phyloP scores from a whole-genome alignment of 257 asterid genomes.

The Primulina eburnea region DNA sequence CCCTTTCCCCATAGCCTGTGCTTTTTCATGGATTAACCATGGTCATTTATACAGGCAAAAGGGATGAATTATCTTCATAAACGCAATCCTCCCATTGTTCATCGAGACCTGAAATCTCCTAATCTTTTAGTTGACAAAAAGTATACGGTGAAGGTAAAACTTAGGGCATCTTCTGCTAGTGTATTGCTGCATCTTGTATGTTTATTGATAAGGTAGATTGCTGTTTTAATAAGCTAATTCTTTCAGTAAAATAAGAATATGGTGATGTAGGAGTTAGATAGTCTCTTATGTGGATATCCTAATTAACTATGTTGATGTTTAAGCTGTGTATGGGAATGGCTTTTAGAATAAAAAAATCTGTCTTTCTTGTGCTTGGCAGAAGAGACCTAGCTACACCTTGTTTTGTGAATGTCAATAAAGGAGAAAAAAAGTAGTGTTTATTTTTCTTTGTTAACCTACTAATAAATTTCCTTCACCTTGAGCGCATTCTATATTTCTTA shows the following conservation, averaged over 20 bases:
- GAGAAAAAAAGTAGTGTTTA: too few species aligned
- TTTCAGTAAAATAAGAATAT: too few species aligned
- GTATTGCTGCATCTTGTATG: slow-evolving; percentile 22
- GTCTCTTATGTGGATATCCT: too few species aligned
- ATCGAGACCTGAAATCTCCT: slow-evolving; percentile 91
- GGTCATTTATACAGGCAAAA: slow-evolving; percentile 58
- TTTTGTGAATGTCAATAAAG: too few species aligned
- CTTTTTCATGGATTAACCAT: slow-evolving; percentile 10
- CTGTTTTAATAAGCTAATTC: too few species aligned
- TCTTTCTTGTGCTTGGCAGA: too few species aligned
- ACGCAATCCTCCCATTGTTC: slow-evolving; percentile 89
- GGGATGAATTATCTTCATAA: slow-evolving; percentile 96
- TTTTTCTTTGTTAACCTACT: too few species aligned
- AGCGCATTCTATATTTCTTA: slow-evolving; percentile 7
- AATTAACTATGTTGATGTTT: too few species aligned
- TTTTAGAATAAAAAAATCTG: too few species aligned
- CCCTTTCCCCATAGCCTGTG: slow-evolving; percentile 16
- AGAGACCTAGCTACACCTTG: too few species aligned
- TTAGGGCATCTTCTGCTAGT: slow-evolving; percentile 9
- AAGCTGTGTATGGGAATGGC: too few species aligned
- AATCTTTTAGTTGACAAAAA: slow-evolving; percentile 91
- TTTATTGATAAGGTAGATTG: slow-evolving; percentile 14
- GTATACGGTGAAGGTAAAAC: slow-evolving; percentile 90
- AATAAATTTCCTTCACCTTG: neutral
- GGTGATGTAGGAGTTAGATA: too few species aligned